These are phyloP conservation scores for Pythium dissimile DNA, from an alignment of 352 stramenopile genomes.

Conservation along the genomic window DNA sequence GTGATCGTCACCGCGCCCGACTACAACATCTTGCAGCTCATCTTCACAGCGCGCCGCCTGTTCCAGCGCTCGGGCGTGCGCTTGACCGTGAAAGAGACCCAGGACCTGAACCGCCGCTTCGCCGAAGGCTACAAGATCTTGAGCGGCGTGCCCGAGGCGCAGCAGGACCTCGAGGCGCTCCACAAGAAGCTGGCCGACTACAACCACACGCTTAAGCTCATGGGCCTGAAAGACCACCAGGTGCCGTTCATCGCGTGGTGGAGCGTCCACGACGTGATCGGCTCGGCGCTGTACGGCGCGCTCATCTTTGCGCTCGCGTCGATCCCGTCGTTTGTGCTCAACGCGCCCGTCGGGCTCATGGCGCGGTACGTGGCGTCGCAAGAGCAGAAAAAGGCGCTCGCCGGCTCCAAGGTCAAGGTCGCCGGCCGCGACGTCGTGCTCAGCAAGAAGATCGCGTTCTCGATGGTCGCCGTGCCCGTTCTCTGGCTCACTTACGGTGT, in stretches of 20 bases:
- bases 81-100: conserved; percentile 86
- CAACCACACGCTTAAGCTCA: conserved; percentile 76
- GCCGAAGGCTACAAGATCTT: conserved; percentile 88
- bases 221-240: conserved; percentile 91
- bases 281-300: conserved; percentile 80
- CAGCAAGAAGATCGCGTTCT: conserved; percentile 93
- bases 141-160: conserved; percentile 56
- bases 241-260: conserved; percentile 86
- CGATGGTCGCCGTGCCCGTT: conserved; percentile 85
- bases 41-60: conserved; percentile 94
- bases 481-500: conserved; percentile 88
- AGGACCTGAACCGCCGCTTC: conserved; percentile 91
- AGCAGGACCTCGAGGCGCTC: conserved; percentile 54
- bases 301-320: conserved; percentile 87
- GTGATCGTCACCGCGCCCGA: conserved; percentile 97
- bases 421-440: conserved; percentile 86
- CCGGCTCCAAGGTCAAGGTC: conserved; percentile 91
- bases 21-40: conserved; percentile 95
- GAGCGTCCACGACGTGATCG: conserved; percentile 87
- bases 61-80: conserved; percentile 90
- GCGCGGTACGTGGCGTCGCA: conserved; percentile 71
- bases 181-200: conserved; percentile 84
- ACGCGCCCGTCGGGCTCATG: conserved; percentile 86
- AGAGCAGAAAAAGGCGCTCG: conserved; percentile 81
- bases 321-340: conserved; percentile 90